Conservation (phyloP, 768 basidiomycete genomes). For the Termitomyces sp. region DNA sequence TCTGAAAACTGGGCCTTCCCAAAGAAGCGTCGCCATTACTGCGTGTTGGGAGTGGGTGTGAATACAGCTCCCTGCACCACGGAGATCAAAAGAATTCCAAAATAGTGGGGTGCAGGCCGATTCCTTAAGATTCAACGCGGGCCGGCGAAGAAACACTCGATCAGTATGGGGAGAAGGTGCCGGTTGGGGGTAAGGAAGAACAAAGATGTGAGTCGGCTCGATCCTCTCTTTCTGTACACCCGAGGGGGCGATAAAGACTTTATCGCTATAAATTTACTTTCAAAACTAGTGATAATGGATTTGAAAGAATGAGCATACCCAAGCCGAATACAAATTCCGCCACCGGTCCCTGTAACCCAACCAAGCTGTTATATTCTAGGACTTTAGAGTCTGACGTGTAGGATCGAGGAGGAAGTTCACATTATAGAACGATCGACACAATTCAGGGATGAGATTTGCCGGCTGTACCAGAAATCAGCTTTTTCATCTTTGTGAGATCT, state of each 20-base stretch:
- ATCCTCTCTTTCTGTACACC: constrained; percentile 93
- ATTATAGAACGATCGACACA: constrained; percentile 80
- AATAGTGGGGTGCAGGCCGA: constrained; percentile 89
- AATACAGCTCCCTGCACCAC: constrained; percentile 81
- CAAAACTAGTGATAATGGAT: background rate
- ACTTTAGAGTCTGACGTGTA: constrained; percentile 1
- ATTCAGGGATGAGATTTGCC: constrained; percentile 86
- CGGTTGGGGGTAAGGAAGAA: constrained; percentile 72
- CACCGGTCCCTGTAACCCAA: constrained; percentile 91
- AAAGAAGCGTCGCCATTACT: constrained; percentile 83
- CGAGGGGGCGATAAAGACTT: constrained; percentile 84
- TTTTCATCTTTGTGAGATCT: background rate
- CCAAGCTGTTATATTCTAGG: constrained; percentile 48
- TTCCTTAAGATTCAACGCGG: constrained; percentile 69
- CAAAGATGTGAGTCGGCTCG: constrained; percentile 79
- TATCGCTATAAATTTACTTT: constrained; percentile 42
- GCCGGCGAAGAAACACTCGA: constrained; percentile 75
- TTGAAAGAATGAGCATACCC: constrained; percentile 39
- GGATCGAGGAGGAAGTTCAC: constrained; percentile 14
- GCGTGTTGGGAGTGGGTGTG: constrained; percentile 91
- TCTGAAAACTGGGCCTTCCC: constrained; percentile 63
- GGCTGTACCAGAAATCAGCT: constrained; percentile 44
- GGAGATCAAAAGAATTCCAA: constrained; percentile 85
- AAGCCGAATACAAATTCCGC: constrained; percentile 70
- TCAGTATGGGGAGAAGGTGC: constrained; percentile 59